Evolutionary conservation across 169 alveolate species (phyloP), one percentile per base, ranked within the genome.

Genomic region (Ichthyophthirius multifiliis): DNA sequence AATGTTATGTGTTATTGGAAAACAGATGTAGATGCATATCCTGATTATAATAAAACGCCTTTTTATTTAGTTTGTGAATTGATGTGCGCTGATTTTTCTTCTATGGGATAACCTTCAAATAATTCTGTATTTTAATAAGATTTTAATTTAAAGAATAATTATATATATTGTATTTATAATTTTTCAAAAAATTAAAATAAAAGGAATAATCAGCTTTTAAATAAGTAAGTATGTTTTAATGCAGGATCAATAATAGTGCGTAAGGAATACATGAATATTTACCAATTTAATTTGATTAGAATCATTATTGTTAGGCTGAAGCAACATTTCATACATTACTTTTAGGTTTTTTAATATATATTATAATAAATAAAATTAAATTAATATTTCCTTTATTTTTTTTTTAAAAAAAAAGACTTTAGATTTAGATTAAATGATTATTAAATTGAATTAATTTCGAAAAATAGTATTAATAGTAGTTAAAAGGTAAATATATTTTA

Each of bases 251-350:
- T 15, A 67, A 67, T 41, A 41, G 43, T 4, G 31, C 62, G 6
- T n/a, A 18, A n/a, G 77, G 77, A 67, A 67, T 67, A n/a, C 77
- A 67, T 18, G 77, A 67, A 67, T 67, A 67, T 23, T 6, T 67
- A n/a, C 63, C 63, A 0, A 67, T 67, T 34, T 34, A 23, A 37
- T 67, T 67, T 15, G 31, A 31, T 39, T 47, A 44, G 0, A 32
- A 67, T 34, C 77, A 67, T 31, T 67, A 34, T 15, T 67, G 77
- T 44, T 15, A 37, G 30, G 77, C 62, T 41, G 55, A 67, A 18
- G 77, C 77, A 6, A 34, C 77, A 7, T 67, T 67, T 41, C 77
- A 67, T 30, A 34, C 77, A 9, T 32, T 41, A 16, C 27, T 67
- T 2, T 18, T 37, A 16, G 77, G 77, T 67, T 37, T 6, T 31